These are phyloP conservation scores for Gossypium schwendimanii DNA, from an alignment of 441 rosid species.

Conservation along the genomic window DNA sequence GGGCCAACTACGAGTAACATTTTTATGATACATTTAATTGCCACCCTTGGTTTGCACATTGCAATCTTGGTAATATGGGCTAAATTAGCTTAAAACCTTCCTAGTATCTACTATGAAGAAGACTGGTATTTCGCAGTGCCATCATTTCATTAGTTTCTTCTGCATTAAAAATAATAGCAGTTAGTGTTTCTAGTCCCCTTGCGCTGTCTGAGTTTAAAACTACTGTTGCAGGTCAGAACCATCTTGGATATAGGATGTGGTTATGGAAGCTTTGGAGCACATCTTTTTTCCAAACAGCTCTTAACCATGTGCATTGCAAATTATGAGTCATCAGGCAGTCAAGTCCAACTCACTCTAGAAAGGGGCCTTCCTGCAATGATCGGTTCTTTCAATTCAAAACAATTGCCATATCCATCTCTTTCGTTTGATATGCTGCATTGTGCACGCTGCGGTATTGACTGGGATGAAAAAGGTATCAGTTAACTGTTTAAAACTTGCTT, in stretches of 20 bases:
- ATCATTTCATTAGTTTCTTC: background rate
- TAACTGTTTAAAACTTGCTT: background rate
- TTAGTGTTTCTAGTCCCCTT: background rate
- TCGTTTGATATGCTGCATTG: conserved; percentile 99
- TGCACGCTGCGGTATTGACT: conserved; percentile 82
- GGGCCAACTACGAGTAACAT: background rate
- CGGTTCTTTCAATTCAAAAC: conserved; percentile 71
- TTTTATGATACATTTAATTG: background rate
- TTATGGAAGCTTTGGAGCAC: conserved; percentile 99
- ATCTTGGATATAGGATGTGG: conserved; percentile 98
- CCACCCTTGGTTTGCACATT: background rate
- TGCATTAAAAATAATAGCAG: background rate
- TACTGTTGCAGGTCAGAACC: conserved; percentile 70
- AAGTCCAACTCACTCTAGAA: conserved; percentile 95
- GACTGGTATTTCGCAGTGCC: background rate
- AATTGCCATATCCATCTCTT: conserved; percentile 93
- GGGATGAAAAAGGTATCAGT: conserved; percentile 87
- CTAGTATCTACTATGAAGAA: background rate
- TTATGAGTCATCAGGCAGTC: conserved; percentile 95
- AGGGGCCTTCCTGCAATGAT: conserved; percentile 99
- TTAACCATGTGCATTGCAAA: conserved; percentile 96
- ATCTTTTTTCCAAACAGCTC: conserved; percentile 70
- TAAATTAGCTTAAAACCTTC: background rate
- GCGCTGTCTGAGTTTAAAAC: background rate
- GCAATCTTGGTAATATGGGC: background rate